These are phyloP conservation scores for Aspergillus coremiiformis DNA, from an alignment of 495 filamentous ascomycete genomes.

Conservation along the genomic window DNA sequence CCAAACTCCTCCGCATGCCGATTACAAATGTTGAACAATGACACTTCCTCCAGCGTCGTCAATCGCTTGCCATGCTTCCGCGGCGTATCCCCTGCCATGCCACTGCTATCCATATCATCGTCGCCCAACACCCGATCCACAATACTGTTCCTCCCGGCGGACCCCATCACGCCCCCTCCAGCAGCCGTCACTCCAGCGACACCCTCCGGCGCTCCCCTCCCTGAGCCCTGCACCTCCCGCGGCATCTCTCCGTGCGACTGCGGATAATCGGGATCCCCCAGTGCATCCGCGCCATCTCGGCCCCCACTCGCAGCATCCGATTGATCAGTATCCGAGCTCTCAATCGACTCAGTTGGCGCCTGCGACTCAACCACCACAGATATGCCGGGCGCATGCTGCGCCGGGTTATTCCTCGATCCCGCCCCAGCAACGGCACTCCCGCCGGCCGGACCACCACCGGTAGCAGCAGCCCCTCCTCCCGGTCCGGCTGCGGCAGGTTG, in stretches of 20 bases:
- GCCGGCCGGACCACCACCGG: not conserved
- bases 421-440: not conserved
- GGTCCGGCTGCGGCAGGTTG: constrained; percentile 1
- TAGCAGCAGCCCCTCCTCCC: not conserved
- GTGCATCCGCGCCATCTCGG: constrained; percentile 12
- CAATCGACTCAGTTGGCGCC: constrained; percentile 2
- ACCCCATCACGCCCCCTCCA: not conserved
- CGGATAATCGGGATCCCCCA: constrained; percentile 14
- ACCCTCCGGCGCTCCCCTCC: not conserved
- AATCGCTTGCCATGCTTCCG: constrained; percentile 38
- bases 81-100: constrained; percentile 12
- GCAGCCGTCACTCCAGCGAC: not conserved
- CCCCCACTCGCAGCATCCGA: constrained; percentile 12
- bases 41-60: constrained; percentile 39
- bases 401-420: not conserved
- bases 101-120: constrained; percentile 6
- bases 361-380: not conserved
- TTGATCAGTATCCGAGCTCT: constrained; percentile 18
- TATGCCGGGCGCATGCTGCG: not conserved
- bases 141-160: constrained; percentile 8
- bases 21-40: constrained; percentile 40
- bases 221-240: not conserved
- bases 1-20: constrained; percentile 33
- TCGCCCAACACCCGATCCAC: constrained; percentile 2
- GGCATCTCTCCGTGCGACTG: constrained; percentile 3